Conservation (phyloP, 352 stramenopile genomes). For the Globisporangium iwayamae region DNA sequence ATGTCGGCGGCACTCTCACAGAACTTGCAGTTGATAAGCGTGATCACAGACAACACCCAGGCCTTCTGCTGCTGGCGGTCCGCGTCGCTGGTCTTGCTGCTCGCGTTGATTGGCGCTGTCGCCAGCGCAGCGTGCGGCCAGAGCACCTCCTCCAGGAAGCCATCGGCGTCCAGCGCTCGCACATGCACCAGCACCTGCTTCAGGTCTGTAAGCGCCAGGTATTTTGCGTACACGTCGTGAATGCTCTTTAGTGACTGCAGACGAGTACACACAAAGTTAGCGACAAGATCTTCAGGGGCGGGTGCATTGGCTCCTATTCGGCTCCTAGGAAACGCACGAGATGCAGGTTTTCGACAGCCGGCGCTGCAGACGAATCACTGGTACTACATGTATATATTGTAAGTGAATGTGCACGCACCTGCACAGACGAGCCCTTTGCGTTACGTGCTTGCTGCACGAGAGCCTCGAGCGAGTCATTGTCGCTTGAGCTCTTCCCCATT, state of each 20-base stretch:
- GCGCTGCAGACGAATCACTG: no score
- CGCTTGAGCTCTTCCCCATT: conserved; percentile 4
- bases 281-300: background rate
- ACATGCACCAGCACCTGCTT: conserved; percentile 21
- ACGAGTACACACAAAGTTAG: background rate
- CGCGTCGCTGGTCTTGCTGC: conserved; percentile 15
- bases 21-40: conserved; percentile 32
- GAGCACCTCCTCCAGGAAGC: conserved; percentile 54
- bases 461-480: background rate
- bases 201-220: conserved; percentile 24
- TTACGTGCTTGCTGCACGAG: conserved; percentile 6
- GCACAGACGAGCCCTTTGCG: background rate
- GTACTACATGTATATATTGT: no score
- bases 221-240: conserved; percentile 30
- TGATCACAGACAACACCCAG: conserved; percentile 41
- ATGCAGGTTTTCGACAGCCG: no score
- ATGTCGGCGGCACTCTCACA: conserved; percentile 1
- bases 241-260: conserved; percentile 20
- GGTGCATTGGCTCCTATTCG: background rate
- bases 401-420: conserved; percentile 5
- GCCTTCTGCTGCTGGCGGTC: conserved; percentile 37
- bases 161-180: conserved; percentile 20
- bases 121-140: conserved; percentile 33
- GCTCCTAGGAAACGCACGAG: no score
- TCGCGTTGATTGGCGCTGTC: background rate